Evolutionary conservation across 2,329 filamentous ascomycete genomes (phyloP).

Genomic region (Dothideomycetidae sp.): DNA sequence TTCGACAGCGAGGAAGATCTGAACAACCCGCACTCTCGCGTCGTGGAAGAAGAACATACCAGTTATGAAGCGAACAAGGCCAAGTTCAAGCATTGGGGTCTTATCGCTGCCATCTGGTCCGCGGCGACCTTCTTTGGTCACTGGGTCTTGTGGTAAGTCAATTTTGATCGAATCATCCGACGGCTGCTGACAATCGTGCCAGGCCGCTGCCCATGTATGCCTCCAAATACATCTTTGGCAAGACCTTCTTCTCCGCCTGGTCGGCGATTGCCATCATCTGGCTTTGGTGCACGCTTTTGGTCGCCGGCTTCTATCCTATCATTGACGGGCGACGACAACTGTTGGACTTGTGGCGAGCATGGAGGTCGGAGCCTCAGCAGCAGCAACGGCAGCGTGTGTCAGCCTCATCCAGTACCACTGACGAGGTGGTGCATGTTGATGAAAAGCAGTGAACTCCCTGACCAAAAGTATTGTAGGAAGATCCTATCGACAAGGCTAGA

Average conservation of each 20-base stretch:
- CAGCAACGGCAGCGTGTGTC: too few relatives aligned
- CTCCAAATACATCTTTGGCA: conserved; percentile 63
- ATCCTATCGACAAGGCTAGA: too few relatives aligned
- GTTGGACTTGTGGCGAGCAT: background rate
- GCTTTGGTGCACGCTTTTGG: conserved; percentile 58
- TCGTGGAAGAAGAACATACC: conserved; percentile 4
- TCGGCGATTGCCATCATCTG: conserved; percentile 56
- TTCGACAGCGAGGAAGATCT: conserved; percentile 7
- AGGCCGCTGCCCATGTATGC: conserved; percentile 89
- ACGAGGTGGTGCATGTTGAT: too few relatives aligned
- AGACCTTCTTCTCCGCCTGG: conserved; percentile 73
- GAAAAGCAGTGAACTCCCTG: too few relatives aligned
- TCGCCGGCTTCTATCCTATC: conserved; percentile 67
- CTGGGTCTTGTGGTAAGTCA: conserved; percentile 6
- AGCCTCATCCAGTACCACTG: too few relatives aligned
- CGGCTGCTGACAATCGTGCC: background rate
- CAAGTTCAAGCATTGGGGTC: conserved; percentile 4
- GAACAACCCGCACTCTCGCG: background rate
- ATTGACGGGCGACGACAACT: conserved; percentile 50
- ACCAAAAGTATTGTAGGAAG: too few relatives aligned
- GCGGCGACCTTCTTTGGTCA: conserved; percentile 2
- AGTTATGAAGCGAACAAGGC: conserved; percentile 7
- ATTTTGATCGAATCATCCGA: background rate
- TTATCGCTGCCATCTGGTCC: conserved; percentile 4
- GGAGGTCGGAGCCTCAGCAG: conserved; percentile 1